phyloP scores from a whole-genome alignment of 2,329 filamentous ascomycete genomes.

The Colletotrichum noveboracense region DNA sequence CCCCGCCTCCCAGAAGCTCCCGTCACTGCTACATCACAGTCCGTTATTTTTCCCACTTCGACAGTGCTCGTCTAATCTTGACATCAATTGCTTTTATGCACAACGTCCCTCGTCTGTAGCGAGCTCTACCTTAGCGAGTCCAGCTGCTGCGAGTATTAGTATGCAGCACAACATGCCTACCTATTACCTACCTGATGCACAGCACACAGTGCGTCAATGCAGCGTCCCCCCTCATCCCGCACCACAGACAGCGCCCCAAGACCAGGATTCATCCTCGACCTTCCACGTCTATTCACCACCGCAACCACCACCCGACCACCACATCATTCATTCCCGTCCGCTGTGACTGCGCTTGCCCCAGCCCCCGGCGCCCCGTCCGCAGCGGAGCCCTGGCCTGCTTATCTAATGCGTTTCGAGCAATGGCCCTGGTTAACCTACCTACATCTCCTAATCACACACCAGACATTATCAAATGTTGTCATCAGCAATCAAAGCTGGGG shows the following conservation, averaged over 20 bases:
- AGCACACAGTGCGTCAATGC: slow-evolving; percentile 3
- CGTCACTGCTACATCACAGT: neutral
- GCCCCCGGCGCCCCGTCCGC: slow-evolving; percentile 6
- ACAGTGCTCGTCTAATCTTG: slow-evolving; percentile 11
- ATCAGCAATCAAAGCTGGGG: slow-evolving; percentile 32
- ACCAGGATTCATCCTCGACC: neutral
- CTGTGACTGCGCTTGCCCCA: neutral
- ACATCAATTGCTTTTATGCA: neutral
- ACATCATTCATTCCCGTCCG: neutral
- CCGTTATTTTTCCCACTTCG: neutral
- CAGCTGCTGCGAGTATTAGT: neutral
- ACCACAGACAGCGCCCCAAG: neutral
- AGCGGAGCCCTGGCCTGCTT: slow-evolving; percentile 24
- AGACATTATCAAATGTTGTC: slow-evolving; percentile 32
- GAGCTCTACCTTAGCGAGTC: neutral
- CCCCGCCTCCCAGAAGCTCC: neutral
- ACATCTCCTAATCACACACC: slow-evolving; percentile 34
- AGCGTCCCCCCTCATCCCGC: neutral
- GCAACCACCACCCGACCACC: neutral
- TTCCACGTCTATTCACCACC: neutral
- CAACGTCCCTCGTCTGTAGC: neutral
- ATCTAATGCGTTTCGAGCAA: slow-evolving; percentile 24
- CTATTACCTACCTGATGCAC: neutral
- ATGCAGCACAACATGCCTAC: neutral
- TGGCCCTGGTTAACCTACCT: slow-evolving; percentile 27